phyloP scores from a whole-genome alignment of 371 early-diverging fungal genomes.

The Rhizopus arrhizus region DNA sequence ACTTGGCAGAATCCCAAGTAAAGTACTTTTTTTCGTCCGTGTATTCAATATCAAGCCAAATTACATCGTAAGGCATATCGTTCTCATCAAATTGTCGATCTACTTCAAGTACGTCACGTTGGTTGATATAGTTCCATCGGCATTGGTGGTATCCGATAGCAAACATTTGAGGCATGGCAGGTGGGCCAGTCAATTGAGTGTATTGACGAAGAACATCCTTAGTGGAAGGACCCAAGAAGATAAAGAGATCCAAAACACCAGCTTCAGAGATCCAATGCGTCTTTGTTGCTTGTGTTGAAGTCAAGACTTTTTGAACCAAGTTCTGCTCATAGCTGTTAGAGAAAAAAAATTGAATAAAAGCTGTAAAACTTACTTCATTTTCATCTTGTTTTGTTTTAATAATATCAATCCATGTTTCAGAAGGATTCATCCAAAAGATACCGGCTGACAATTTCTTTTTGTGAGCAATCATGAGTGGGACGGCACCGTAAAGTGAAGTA shows the following conservation, averaged over 20 bases:
- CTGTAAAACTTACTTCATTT: slow-evolving; percentile 20
- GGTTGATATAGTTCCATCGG: slow-evolving; percentile 91
- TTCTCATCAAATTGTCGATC: slow-evolving; percentile 80
- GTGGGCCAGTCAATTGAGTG: slow-evolving; percentile 76
- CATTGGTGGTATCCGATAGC: slow-evolving; percentile 93
- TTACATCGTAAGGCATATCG: slow-evolving; percentile 91
- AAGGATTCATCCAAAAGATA: slow-evolving; percentile 89
- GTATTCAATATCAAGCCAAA: slow-evolving; percentile 96
- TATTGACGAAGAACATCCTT: slow-evolving; percentile 77
- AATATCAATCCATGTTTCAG: slow-evolving; percentile 98
- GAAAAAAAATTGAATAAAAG: background rate
- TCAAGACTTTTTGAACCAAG: slow-evolving; percentile 35
- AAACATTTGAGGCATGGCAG: slow-evolving; percentile 88
- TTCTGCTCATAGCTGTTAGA: slow-evolving; percentile 12
- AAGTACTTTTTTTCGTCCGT: slow-evolving; percentile 90
- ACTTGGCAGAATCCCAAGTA: slow-evolving; percentile 87
- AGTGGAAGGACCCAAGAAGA: slow-evolving; percentile 83
- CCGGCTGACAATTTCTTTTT: slow-evolving; percentile 65
- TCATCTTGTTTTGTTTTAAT: slow-evolving; percentile 51
- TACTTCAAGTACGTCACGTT: slow-evolving; percentile 80
- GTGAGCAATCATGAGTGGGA: slow-evolving; percentile 94
- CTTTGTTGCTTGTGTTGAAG: slow-evolving; percentile 47
- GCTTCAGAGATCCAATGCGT: slow-evolving; percentile 96
- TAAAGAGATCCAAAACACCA: slow-evolving; percentile 86
- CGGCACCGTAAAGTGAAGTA: slow-evolving; percentile 94